Evolutionary conservation across 2,329 filamentous ascomycete genomes (phyloP), one percentile per base, ranked within the genome.

Genomic region (Trematosphaeria pertusa): DNA sequence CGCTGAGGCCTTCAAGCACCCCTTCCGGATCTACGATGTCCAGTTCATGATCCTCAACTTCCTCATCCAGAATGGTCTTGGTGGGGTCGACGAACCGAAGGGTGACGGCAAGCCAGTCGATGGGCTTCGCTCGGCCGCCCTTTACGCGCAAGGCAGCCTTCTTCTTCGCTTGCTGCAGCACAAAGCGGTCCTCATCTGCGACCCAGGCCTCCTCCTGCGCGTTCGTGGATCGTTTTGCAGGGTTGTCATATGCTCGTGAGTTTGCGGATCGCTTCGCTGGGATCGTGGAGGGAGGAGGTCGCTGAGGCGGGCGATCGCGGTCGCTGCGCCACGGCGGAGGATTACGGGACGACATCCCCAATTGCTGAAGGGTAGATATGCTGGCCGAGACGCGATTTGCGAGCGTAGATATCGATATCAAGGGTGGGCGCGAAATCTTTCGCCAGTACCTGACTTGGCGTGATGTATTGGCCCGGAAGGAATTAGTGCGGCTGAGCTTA

Each of bases 141-240:
- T 91, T 89, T 35, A 97, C 91, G 31, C 94, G 87, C 59, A 99
- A 95, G 56, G 92, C 89, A 32, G 94, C 93, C 78, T 97, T 97
- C 78, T 95, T 97, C 80, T 97, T 99, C 36, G 93, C 88, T 75
- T 99, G 94, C 73, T 91, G 92, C 65, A 99, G 78, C 46, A 97
- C 94, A 66, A 99, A 99, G 56, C 88, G 87, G 76, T 99, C 94
- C 72, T 99, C 94, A 62, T 96, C 89, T 41, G 93, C 89, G 15
- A 97, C 89, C 80, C 94, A 99, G 17, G 76, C 76, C 46, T 75
- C 75, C 59, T 80, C 78, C 52, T 76, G 73, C 26, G 74, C 75
- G 49, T 78, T 75, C 3, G 63, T 65, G 12, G 73, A 70, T 32
- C 76, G 74, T 58, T 78, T 79, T 48, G 65, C 46, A 4, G 64